Base-by-base conservation (phyloP, 495 filamentous ascomycete genomes). In the Penicillium macrosclerotiorum region DNA sequence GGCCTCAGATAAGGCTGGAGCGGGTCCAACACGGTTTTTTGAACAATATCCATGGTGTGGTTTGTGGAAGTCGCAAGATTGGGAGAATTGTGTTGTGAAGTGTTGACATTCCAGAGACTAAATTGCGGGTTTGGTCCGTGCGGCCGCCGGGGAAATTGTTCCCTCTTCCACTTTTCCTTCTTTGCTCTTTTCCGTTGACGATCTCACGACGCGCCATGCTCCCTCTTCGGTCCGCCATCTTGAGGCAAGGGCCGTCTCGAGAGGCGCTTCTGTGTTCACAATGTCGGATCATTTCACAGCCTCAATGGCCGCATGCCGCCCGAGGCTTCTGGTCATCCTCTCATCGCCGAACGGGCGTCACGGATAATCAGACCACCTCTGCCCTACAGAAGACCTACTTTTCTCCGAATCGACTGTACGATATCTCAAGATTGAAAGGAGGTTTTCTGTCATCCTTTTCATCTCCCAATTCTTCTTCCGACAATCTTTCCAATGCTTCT, bases 1-100 rank as follows among this genome's bases (percentile, higher is more conserved):
- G 89, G 90, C 60, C 84, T 84, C 51, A 94, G 74, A 42, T 72
- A 54, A 2, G 74, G 73, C 54, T 83, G 82, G 56, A 96, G 71
- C 39, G 79, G 77, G 31, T 79, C 71, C 59, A 84, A 72, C 35
- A 90, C 62, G 33, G 76, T 65, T 35, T 61, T 66, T 45, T 74
- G 69, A 30, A 74, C 44, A 16, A 52, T 50, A 39, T 75, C 71
- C 71, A 75, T 75, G 48, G 3, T 55, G 47, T 9, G 6, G 4
- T 40, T n/a, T 24, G 8, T 11, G 13, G 11, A 6, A 22, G 39
- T 7, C 17, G 11, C 16, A 26, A 13, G 9, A 44, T 8, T 5
- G 11, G 37, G 17, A 42, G 27, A 36, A 39, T n/a, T n/a, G n/a
- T n/a, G 40, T 19, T 36, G 43, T 36, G 20, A 38, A 27, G 27